Conservation (phyloP, 768 basidiomycete species). For the Exidia glandulosa region DNA sequence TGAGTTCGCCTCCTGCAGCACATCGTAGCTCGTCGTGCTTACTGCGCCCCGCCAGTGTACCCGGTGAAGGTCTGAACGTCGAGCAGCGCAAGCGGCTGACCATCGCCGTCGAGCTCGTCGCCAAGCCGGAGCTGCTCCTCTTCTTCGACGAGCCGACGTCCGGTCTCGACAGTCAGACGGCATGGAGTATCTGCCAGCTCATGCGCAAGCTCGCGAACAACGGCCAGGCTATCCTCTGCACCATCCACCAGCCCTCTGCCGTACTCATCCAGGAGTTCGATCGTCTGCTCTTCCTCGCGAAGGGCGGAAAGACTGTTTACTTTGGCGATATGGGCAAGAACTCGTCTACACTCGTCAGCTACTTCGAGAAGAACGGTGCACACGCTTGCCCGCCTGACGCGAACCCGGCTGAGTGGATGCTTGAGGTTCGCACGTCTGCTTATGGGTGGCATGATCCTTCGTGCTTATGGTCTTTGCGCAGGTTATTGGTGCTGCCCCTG, state of each 20-base stretch:
- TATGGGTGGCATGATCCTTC: neutral
- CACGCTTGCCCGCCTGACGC: conserved; percentile 53
- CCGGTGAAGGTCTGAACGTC: conserved; percentile 18
- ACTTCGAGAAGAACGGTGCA: conserved; percentile 69
- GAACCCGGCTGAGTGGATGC: conserved; percentile 63
- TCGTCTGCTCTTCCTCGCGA: conserved; percentile 22
- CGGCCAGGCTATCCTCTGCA: conserved; percentile 89
- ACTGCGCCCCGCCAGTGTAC: conserved; percentile 11
- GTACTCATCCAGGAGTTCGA: conserved; percentile 28
- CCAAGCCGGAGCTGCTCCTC: conserved; percentile 61
- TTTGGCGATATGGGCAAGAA: conserved; percentile 81
- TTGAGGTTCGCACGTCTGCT: conserved; percentile 7
- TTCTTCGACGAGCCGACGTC: conserved; percentile 88
- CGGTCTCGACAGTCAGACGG: conserved; percentile 77
- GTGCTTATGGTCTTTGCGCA: conserved; percentile 2
- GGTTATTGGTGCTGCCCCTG: conserved; percentile 48
- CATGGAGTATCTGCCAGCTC: conserved; percentile 73
- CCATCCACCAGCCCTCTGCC: conserved; percentile 70
- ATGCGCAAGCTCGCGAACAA: conserved; percentile 63
- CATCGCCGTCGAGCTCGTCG: conserved; percentile 44
- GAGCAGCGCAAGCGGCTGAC: conserved; percentile 37
- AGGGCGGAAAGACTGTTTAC: conserved; percentile 85
- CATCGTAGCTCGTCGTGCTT: conserved; percentile 4
- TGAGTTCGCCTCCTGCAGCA: conserved; percentile 8
- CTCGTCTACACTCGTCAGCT: conserved; percentile 54